Evolutionary conservation across 495 filamentous ascomycete genomes (phyloP).

Genomic region (Trichoderma orchidacearum): DNA sequence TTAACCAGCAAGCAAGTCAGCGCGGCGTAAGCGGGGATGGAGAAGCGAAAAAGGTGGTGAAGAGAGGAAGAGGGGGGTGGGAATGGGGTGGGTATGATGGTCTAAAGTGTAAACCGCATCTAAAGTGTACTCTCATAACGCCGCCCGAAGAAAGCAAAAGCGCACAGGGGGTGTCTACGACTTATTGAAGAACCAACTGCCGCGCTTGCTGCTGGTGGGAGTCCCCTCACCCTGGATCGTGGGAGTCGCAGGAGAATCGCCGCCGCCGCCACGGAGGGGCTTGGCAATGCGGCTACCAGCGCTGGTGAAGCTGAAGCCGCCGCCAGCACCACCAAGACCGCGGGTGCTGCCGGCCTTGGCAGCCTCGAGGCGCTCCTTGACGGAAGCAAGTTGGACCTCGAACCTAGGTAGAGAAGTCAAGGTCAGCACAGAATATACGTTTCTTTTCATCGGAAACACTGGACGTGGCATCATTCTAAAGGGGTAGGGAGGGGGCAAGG

Average conservation of each 20-base stretch:
- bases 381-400: slow-evolving; percentile 88
- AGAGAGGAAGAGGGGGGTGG: not conserved
- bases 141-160: not conserved
- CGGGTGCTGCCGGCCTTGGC: slow-evolving; percentile 82
- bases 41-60: not conserved
- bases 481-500: slow-evolving; percentile 5
- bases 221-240: slow-evolving; percentile 24
- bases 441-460: not conserved
- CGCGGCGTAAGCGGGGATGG: not conserved
- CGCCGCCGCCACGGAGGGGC: slow-evolving; percentile 83
- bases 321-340: slow-evolving; percentile 51
- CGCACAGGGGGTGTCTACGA: slow-evolving; percentile 9
- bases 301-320: slow-evolving; percentile 61
- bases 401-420: slow-evolving; percentile 44
- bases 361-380: slow-evolving; percentile 94
- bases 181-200: slow-evolving; percentile 45
- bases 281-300: slow-evolving; percentile 83
- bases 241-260: slow-evolving; percentile 30
- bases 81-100: not conserved
- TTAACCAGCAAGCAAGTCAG: slow-evolving; percentile 1
- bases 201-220: slow-evolving; percentile 34
- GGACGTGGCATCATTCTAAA: not conserved
- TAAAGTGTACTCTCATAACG: not conserved
- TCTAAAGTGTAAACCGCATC: not conserved
- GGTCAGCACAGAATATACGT: slow-evolving; percentile 3